These are phyloP conservation scores for Tuber indicum DNA, from an alignment of 495 filamentous ascomycete genomes.

Conservation along the genomic window DNA sequence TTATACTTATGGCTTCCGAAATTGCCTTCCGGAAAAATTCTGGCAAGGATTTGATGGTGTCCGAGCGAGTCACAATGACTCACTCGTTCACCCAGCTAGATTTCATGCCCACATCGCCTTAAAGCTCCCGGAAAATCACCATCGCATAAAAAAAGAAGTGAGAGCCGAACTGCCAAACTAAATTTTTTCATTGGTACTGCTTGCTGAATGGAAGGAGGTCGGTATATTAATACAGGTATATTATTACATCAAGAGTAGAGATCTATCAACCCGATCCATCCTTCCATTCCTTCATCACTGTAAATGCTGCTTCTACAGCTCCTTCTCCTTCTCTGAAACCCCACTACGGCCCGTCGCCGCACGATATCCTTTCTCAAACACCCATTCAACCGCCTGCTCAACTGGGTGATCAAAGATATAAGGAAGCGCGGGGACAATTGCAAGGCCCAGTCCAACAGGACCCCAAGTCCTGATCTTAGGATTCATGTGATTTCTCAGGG, in stretches of 20 bases:
- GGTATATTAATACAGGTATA: not conserved
- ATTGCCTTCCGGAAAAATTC: not conserved
- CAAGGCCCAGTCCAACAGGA: slow-evolving; percentile 83
- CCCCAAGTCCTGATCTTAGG: slow-evolving; percentile 68
- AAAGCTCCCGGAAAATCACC: not conserved
- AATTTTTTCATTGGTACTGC: too few relatives aligned
- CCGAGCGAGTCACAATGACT: not conserved
- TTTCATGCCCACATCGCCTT: not conserved
- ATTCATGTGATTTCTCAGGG: slow-evolving; percentile 74
- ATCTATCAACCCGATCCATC: not conserved
- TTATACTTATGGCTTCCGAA: not conserved
- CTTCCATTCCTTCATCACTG: not conserved
- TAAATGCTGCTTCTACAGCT: slow-evolving; percentile 41
- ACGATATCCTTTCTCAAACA: slow-evolving; percentile 65
- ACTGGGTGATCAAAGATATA: slow-evolving; percentile 90
- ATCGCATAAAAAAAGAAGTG: not conserved
- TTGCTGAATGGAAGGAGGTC: not conserved
- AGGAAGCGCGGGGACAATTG: slow-evolving; percentile 82
- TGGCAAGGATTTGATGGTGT: not conserved
- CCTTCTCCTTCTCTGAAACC: slow-evolving; percentile 51
- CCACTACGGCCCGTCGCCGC: slow-evolving; percentile 46
- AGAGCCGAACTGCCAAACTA: not conserved
- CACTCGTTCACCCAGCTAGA: not conserved
- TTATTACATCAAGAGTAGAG: not conserved
- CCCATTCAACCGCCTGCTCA: slow-evolving; percentile 81